A percentile compares a stretch with the other conserved stretches of the same genome.
These are phyloP conservation scores for Starmerella stellata DNA, from an alignment of 805 yeast genomes.

Conservation along the genomic window DNA sequence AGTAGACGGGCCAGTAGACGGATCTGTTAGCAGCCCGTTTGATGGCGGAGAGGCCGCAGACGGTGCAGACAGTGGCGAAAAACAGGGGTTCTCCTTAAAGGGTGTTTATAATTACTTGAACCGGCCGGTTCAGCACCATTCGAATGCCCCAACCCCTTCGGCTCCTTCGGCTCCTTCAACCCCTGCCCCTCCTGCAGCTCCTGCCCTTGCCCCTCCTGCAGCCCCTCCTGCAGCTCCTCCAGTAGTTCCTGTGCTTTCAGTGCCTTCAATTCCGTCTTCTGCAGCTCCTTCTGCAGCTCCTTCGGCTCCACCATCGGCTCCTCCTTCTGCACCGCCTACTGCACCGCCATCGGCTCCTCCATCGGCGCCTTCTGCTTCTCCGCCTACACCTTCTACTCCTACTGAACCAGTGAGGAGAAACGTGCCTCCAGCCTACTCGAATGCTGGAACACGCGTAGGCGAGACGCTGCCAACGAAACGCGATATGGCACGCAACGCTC, in stretches of 20 bases:
- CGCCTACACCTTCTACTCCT: constrained; percentile 1
- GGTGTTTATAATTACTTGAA: neutral
- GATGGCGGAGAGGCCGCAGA: neutral
- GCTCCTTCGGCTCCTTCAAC: constrained; percentile 3
- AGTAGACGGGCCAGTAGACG: neutral
- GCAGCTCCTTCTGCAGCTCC: constrained; percentile 5
- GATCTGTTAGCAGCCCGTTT: neutral
- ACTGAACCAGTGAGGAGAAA: constrained; percentile 8
- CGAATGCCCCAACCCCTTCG: constrained; percentile 6
- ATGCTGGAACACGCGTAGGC: constrained; percentile 10
- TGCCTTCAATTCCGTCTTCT: constrained; percentile 5
- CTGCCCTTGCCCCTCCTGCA: constrained; percentile 5
- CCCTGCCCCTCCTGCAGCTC: constrained; percentile 4
- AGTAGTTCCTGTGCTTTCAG: too few relatives aligned
- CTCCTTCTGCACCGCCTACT: constrained; percentile 6
- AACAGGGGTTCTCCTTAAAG: neutral
- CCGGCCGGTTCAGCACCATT: neutral
- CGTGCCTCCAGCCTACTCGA: constrained; percentile 11
- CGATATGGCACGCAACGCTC: constrained; percentile 1
- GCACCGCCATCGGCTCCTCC: constrained; percentile 11
- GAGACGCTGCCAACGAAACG: constrained; percentile 4
- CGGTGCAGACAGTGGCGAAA: too few relatives aligned
- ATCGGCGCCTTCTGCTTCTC: constrained; percentile 11
- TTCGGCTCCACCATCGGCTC: constrained; percentile 9
- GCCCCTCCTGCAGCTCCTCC: constrained; percentile 3